Conservation (phyloP, 2,329 filamentous ascomycete genomes). For the Bretziella fagacearum region DNA sequence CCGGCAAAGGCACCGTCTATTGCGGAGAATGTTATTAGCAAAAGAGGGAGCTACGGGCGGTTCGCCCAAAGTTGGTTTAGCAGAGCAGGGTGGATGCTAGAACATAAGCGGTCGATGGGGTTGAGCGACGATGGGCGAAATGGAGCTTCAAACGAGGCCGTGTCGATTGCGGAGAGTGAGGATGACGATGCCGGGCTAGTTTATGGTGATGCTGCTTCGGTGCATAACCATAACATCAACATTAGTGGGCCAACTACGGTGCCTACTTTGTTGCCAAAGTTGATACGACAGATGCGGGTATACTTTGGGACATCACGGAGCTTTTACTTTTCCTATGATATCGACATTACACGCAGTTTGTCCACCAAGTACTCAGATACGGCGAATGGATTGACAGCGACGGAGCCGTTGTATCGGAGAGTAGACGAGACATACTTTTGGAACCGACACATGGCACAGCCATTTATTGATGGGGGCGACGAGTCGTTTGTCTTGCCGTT, state of each 20-base stretch:
- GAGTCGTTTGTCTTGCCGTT: conserved; percentile 60
- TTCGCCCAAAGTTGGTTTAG: conserved; percentile 91
- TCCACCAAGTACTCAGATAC: conserved; percentile 25
- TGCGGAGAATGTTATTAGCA: conserved; percentile 74
- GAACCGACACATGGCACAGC: conserved; percentile 60
- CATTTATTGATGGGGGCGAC: conserved; percentile 58
- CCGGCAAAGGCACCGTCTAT: conserved; percentile 41
- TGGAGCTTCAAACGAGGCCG: conserved; percentile 23
- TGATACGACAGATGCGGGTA: conserved; percentile 67
- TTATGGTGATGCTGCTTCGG: conserved; percentile 7
- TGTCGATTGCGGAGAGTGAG: conserved; percentile 17
- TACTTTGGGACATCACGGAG: conserved; percentile 67
- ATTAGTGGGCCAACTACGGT: conserved; percentile 13
- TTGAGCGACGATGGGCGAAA: conserved; percentile 31
- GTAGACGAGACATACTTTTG: conserved; percentile 78
- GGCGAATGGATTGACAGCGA: conserved; percentile 20
- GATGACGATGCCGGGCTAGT: conserved; percentile 13
- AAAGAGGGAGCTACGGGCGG: conserved; percentile 66
- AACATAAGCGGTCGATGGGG: conserved; percentile 52
- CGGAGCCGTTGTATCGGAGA: conserved; percentile 47
- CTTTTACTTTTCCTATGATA: conserved; percentile 91
- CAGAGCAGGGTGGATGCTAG: conserved; percentile 59
- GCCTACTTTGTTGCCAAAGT: conserved; percentile 54
- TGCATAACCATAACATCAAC: background rate
- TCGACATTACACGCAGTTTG: conserved; percentile 65